These are phyloP conservation scores for Podospora bellae-mahoneyi DNA, from an alignment of 495 filamentous ascomycete species.

Conservation along the genomic window DNA sequence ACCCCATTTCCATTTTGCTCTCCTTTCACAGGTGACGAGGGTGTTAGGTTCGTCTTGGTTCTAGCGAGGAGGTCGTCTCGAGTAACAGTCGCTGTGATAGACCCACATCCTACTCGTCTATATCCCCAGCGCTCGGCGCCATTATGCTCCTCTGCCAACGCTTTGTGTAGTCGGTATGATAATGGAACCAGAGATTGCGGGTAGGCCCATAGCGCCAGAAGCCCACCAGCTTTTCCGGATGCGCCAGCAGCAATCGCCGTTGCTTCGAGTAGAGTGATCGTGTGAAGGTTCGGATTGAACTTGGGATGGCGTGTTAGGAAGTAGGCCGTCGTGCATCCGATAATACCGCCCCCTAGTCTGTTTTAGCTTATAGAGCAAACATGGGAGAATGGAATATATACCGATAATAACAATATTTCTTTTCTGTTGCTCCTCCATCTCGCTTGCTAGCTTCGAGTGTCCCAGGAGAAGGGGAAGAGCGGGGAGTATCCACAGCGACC, in stretches of 20 bases:
- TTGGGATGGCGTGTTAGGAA: slow-evolving; percentile 85
- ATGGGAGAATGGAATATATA: slow-evolving; percentile 34
- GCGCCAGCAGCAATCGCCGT: slow-evolving; percentile 84
- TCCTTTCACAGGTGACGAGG: neutral
- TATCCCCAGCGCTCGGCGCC: slow-evolving; percentile 88
- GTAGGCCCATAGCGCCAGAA: slow-evolving; percentile 91
- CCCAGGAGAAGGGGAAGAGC: neutral
- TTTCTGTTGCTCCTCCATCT: slow-evolving; percentile 31
- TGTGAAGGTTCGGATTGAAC: slow-evolving; percentile 71
- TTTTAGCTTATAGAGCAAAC: neutral
- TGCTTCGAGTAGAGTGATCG: slow-evolving; percentile 85
- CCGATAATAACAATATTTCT: slow-evolving; percentile 69
- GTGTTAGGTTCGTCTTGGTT: slow-evolving; percentile 19
- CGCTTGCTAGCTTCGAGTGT: neutral
- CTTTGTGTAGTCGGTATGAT: slow-evolving; percentile 76
- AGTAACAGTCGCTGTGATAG: slow-evolving; percentile 58
- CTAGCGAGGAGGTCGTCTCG: slow-evolving; percentile 35
- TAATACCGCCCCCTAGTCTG: slow-evolving; percentile 79
- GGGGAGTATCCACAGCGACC: no score
- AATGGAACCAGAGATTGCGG: slow-evolving; percentile 80
- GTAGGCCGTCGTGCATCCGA: slow-evolving; percentile 91
- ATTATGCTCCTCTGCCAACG: slow-evolving; percentile 80
- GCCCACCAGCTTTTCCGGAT: slow-evolving; percentile 91
- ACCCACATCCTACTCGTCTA: slow-evolving; percentile 71
- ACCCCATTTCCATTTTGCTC: slow-evolving; percentile 4